Evolutionary conservation across 306 rosid genomes (phyloP), one percentile per base, ranked within the genome.

Genomic region (Neltuma alba): DNA sequence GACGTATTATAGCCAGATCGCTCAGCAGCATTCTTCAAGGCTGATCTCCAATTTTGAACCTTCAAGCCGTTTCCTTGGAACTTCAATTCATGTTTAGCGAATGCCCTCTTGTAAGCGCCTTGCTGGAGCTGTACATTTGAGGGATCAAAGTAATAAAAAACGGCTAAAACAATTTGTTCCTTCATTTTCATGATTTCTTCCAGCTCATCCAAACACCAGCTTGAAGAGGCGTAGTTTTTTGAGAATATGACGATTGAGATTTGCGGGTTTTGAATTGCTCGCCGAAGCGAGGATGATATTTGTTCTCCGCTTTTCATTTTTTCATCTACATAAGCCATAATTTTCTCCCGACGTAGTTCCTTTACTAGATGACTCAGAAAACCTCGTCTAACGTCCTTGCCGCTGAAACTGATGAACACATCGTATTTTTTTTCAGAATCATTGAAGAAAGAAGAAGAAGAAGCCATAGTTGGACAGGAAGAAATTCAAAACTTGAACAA

Each of bases 21-120:
- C 2, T 20, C 20, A 2, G 76, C 44, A 47, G 30, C 42, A 30
- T 30, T 48, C 3, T 48, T 71, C 15, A 47, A 18, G 4, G 62
- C 30, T 30, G 42, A 71, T 71, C 76, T 71, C 76, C 76, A 71
- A 48, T 5, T 71, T 21, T 47, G 27, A 18, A 47, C 18, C 42
- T 30, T 47, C 4, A 16, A 60, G 27, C 8, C 30, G 28, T 47
- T 47, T 16, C 3, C 27, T 41, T 45, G 30, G 1, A 18, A 47
- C 42, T 31, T 71, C 8, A 47, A 4, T 31, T 71, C 42, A 10
- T 71, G 61, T 9, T 47, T 2, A 20, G 2, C 62, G 2, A 70
- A 45, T 7, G 75, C 60, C n/a, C 28, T 4, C 45, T 0, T 61
- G 45, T 28, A 45, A 70, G 60, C 7, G 3, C 75, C 28, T 28